Evolutionary conservation across 768 basidiomycete genomes (phyloP).

Genomic region (Floccularia luteovirens): DNA sequence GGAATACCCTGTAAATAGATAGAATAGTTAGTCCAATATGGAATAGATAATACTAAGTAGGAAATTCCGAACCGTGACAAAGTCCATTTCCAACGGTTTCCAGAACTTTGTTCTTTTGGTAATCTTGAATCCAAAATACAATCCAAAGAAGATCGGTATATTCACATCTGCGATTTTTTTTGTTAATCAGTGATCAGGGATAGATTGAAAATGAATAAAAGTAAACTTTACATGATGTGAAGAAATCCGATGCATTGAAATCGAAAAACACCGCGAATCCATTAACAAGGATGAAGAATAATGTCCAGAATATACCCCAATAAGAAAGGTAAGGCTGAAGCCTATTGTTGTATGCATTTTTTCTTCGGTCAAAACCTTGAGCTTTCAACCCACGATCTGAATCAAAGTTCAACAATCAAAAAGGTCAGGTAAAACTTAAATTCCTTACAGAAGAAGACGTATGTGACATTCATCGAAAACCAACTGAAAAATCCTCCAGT

Average conservation of each 20-base stretch:
- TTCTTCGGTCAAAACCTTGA: conserved; percentile 56
- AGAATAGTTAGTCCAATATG: conserved; percentile 1
- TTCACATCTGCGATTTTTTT: conserved; percentile 28
- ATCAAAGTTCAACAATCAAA: conserved; percentile 2
- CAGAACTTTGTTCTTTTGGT: conserved; percentile 35
- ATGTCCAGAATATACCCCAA: conserved; percentile 64
- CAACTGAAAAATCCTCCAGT: conserved; percentile 66
- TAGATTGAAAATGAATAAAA: conserved; percentile 8
- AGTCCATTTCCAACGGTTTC: conserved; percentile 62
- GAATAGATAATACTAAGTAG: neutral
- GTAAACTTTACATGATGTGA: conserved; percentile 35
- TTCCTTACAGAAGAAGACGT: conserved; percentile 35
- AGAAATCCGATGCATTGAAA: conserved; percentile 46
- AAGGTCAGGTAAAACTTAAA: conserved; percentile 10
- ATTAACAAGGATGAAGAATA: conserved; percentile 48
- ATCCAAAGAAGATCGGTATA: conserved; percentile 33
- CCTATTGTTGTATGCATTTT: conserved; percentile 53
- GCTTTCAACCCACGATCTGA: conserved; percentile 52
- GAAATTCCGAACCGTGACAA: conserved; percentile 57
- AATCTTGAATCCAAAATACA: conserved; percentile 40
- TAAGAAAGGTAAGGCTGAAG: conserved; percentile 64
- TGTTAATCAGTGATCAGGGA: neutral
- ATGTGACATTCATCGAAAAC: conserved; percentile 65
- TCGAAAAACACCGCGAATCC: conserved; percentile 56
- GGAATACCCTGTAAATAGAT: conserved; percentile 47